These are phyloP conservation scores for Periconia sp. DNA, from an alignment of 2,329 filamentous ascomycete genomes.

Conservation along the genomic window DNA sequence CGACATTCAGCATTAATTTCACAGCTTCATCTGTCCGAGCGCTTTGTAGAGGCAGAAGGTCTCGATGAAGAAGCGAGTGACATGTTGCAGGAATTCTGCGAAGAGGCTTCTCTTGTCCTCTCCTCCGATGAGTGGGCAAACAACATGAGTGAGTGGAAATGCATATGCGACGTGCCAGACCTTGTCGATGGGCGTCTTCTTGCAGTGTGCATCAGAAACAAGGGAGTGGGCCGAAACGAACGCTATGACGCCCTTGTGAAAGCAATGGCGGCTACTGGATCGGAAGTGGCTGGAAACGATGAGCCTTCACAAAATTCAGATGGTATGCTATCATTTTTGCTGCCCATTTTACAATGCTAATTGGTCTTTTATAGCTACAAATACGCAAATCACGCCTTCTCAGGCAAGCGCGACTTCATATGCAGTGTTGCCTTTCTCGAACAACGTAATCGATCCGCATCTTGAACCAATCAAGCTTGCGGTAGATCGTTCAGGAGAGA, in stretches of 20 bases:
- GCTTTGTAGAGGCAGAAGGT: conserved; percentile 35
- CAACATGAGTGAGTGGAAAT: conserved; percentile 18
- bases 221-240: conserved; percentile 18
- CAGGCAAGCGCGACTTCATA: conserved; percentile 14
- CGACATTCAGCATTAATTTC: conserved; percentile 47
- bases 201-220: conserved; percentile 26
- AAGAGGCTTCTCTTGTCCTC: conserved; percentile 41
- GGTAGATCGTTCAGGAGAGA: conserved; percentile 35
- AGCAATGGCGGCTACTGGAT: conserved; percentile 22
- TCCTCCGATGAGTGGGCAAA: conserved; percentile 39
- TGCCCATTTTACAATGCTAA: neutral
- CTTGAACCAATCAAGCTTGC: conserved; percentile 47
- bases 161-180: conserved; percentile 54
- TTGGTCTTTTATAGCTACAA: neutral
- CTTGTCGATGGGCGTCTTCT: conserved; percentile 56
- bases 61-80: conserved; percentile 34
- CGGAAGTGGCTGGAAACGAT: conserved; percentile 9
- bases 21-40: conserved; percentile 44
- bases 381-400: conserved; percentile 8
- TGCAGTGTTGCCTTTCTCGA: conserved; percentile 51
- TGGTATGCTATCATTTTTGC: neutral
- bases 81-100: conserved; percentile 44
- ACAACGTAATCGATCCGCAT: conserved; percentile 52
- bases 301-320: neutral
- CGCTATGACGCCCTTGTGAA: conserved; percentile 19